Base-by-base conservation (phyloP, 2,329 filamentous ascomycete species). In the Pseudocercospora vitis region DNA sequence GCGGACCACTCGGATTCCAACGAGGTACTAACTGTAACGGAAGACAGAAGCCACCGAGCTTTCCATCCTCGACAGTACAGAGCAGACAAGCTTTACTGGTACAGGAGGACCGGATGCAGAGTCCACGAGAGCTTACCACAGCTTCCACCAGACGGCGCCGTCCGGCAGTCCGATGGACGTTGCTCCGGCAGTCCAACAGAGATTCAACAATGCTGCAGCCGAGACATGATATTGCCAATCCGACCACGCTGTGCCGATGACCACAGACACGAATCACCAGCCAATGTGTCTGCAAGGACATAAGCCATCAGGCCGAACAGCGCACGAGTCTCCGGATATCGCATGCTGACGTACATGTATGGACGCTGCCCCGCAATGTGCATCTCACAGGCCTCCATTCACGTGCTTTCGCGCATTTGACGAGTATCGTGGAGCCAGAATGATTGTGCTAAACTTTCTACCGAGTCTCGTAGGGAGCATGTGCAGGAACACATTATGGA, bases 21-120 rank as follows among this genome's bases (percentile, higher is more conserved):
- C 32, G 48, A 50, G 52, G 48, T 48, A 18, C 42, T 29, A 29
- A 29, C 16, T 47, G 47, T 50, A 55, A 55, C 52, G 47, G 46
- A n/a, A n/a, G 52, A 55, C 47, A 19, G 26, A 49, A 37, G 21
- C 23, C 37, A 40, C 9, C 11, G 35, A 39, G 35, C 35, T 39
- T 39, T 18, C 35, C 14, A 39, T 39, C 33, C 33, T 37, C 33
- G 19, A 37, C n/a, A n/a, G n/a, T n/a, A n/a, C n/a, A n/a, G 33
- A 16, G 33, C 19, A n/a, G 16, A 37, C 33, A 37, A 37, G 33
- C 33, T 37, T n/a, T 16, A 39, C 19, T 40, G 37, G 37, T 19
- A 40, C 16, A 40, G 37, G 37, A 40, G 37, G 19, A 40, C 18
- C 37, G 37, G 37, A 40, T 40, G 37, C 18, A 40, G 16, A 37